These are phyloP conservation scores for Ogataea ramenticola DNA, from an alignment of 805 yeast species.

Conservation along the genomic window DNA sequence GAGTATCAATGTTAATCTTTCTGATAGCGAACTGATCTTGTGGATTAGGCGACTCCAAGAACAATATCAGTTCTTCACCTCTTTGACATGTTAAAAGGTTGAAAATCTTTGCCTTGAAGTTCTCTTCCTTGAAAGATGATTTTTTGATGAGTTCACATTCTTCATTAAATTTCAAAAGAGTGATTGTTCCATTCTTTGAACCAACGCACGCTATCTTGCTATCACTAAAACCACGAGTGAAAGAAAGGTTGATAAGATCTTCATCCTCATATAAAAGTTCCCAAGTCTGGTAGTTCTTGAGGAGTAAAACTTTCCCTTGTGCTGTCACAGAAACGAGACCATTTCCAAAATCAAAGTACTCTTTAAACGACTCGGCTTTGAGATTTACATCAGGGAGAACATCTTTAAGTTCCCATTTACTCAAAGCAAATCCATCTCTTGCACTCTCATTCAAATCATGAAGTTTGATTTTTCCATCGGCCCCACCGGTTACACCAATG, in stretches of 20 bases:
- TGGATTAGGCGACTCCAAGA: slow-evolving; percentile 66
- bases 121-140: slow-evolving; percentile 15
- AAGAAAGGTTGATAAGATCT: slow-evolving; percentile 19
- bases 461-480: slow-evolving; percentile 76
- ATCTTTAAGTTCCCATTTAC: slow-evolving; percentile 24
- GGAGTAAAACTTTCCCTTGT: slow-evolving; percentile 41
- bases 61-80: slow-evolving; percentile 25
- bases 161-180: slow-evolving; percentile 34
- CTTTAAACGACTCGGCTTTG: slow-evolving; percentile 54
- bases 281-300: slow-evolving; percentile 22
- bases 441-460: slow-evolving; percentile 39
- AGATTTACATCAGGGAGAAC: slow-evolving; percentile 19
- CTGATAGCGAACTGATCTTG: slow-evolving; percentile 41
- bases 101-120: slow-evolving; percentile 35
- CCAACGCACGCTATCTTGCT: slow-evolving; percentile 19
- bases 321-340: slow-evolving; percentile 53
- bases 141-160: slow-evolving; percentile 24
- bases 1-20: slow-evolving; percentile 23
- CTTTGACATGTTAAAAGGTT: slow-evolving; percentile 35
- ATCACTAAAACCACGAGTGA: slow-evolving; percentile 17
- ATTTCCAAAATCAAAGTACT: slow-evolving; percentile 40
- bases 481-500: slow-evolving; percentile 81
- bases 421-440: slow-evolving; percentile 23
- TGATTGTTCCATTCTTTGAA: slow-evolving; percentile 33
- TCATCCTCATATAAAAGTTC: slow-evolving; percentile 17